Conservation (phyloP, 139 green algal species). For the Trebouxia sp. region DNA sequence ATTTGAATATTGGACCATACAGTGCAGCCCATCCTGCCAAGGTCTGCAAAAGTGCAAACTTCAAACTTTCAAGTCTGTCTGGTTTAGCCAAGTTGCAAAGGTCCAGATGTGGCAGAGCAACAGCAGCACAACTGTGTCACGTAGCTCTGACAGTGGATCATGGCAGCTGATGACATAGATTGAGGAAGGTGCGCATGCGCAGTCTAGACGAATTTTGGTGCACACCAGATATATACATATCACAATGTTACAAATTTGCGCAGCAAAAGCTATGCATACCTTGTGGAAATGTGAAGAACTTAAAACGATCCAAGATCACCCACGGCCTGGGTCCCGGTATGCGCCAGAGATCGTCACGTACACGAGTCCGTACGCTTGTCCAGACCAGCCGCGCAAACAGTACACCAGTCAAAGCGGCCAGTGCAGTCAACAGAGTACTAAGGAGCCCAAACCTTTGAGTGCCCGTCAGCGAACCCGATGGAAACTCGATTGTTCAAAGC, state of each 20-base stretch:
- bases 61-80: not conserved
- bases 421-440: too few relatives aligned
- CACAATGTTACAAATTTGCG: not conserved
- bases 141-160: too few relatives aligned
- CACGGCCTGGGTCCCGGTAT: not conserved
- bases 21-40: not conserved
- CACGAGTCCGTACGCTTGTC: too few relatives aligned
- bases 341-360: not conserved
- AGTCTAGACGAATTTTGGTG: not conserved
- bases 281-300: not conserved
- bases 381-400: too few relatives aligned
- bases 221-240: not conserved
- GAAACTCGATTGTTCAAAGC: too few relatives aligned
- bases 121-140: too few relatives aligned
- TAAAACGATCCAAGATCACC: not conserved
- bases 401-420: too few relatives aligned
- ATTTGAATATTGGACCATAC: conserved; percentile 4
- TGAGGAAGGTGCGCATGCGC: too few relatives aligned
- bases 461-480: too few relatives aligned
- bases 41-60: not conserved
- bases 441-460: too few relatives aligned
- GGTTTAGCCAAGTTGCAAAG: not conserved
- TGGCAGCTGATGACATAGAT: too few relatives aligned
- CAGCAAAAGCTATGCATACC: not conserved
- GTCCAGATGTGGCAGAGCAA: not conserved